Percentiles rank a stretch among this genome's conserved stretches.
Conservation (phyloP, 208 protist genomes). For the Porcisia deanei region DNA sequence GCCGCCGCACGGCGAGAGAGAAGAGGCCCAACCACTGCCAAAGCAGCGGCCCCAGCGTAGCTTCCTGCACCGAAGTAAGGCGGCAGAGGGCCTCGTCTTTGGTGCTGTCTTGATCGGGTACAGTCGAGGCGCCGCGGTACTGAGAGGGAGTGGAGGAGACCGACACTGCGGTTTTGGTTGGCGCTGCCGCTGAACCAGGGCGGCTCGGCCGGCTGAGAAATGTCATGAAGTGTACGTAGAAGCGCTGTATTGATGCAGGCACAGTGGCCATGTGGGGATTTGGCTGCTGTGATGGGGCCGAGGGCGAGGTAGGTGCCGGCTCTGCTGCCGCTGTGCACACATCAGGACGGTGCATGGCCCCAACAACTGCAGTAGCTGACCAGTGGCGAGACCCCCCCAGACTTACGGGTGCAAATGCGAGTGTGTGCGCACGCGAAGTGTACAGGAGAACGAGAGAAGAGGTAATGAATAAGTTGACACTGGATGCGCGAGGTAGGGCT, state of each 20-base stretch:
- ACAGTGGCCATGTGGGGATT: background rate
- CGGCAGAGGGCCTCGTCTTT: conserved; percentile 12
- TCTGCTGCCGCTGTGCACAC: background rate
- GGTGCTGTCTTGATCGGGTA: background rate
- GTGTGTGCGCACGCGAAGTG: too few relatives aligned
- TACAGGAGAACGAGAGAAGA: too few relatives aligned
- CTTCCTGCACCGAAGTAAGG: conserved; percentile 6
- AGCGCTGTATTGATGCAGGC: conserved; percentile 1
- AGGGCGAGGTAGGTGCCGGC: background rate
- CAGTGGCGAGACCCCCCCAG: background rate
- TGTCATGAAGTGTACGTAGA: conserved; percentile 14
- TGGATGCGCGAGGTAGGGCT: too few relatives aligned
- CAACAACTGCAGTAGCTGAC: background rate
- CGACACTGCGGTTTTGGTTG: background rate
- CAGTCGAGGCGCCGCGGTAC: background rate
- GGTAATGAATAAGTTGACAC: too few relatives aligned
- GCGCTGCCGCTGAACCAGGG: background rate
- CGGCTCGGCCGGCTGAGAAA: background rate
- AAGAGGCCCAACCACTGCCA: conserved; percentile 33
- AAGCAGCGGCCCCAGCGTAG: conserved; percentile 13
- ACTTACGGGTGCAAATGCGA: too few relatives aligned
- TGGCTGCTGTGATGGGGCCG: background rate
- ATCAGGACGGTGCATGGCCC: background rate
- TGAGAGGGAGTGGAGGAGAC: background rate
- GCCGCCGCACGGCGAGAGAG: background rate